These are phyloP conservation scores for Sphaerulina vaccinii DNA, from an alignment of 2,329 filamentous ascomycete species.

Conservation along the genomic window DNA sequence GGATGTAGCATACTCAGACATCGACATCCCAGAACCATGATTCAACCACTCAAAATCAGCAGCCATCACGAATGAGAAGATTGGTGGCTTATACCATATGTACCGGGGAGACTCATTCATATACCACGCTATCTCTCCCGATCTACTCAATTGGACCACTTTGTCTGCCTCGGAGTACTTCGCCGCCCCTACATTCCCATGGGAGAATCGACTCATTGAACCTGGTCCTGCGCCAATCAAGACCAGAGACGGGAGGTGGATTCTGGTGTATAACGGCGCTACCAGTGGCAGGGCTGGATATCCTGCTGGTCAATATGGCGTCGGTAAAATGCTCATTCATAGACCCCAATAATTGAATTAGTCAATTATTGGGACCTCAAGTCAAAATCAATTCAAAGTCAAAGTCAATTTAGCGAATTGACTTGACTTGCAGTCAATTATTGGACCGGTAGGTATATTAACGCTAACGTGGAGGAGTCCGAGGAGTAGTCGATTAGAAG, in stretches of 20 bases:
- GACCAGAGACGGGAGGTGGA: conserved; percentile 37
- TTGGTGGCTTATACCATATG: conserved; percentile 39
- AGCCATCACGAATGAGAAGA: conserved; percentile 35
- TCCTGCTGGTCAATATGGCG: conserved; percentile 33
- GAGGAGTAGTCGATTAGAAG: too few species aligned
- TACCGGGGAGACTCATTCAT: conserved; percentile 38
- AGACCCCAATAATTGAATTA: too few species aligned
- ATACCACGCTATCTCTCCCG: conserved; percentile 35
- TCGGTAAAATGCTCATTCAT: too few species aligned
- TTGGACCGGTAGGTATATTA: too few species aligned
- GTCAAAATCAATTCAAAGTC: too few species aligned
- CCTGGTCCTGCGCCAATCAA: conserved; percentile 37
- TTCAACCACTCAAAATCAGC: conserved; percentile 29
- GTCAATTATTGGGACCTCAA: too few species aligned
- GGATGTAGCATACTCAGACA: conserved; percentile 26
- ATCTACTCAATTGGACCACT: conserved; percentile 37
- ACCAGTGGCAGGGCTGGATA: conserved; percentile 33
- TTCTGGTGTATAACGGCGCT: conserved; percentile 36
- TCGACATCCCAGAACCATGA: conserved; percentile 23
- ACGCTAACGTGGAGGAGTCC: too few species aligned
- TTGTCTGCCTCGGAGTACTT: conserved; percentile 24
- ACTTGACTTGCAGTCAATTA: too few species aligned
- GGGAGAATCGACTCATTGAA: conserved; percentile 39
- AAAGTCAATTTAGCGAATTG: too few species aligned
- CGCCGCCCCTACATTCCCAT: conserved; percentile 31